These are phyloP conservation scores for Aspergillus steynii DNA, from an alignment of 495 filamentous ascomycete genomes.

Conservation along the genomic window DNA sequence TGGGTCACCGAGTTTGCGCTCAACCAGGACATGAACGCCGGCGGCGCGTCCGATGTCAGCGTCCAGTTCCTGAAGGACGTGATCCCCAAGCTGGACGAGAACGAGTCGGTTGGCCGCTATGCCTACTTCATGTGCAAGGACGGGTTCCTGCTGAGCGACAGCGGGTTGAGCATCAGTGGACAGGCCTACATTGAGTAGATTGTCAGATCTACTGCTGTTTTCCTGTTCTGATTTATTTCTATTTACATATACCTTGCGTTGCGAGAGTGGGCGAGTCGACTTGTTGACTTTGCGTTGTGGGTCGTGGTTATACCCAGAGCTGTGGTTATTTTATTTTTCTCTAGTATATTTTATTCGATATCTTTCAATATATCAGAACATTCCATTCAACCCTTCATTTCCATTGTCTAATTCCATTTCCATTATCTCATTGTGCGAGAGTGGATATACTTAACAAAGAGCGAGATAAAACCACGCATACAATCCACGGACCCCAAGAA, in stretches of 20 bases:
- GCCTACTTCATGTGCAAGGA: constrained; percentile 72
- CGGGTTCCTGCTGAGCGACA: constrained; percentile 32
- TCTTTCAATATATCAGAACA: no score
- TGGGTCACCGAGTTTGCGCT: constrained; percentile 81
- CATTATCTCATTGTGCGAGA: background rate
- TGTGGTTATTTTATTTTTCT: constrained; percentile 7
- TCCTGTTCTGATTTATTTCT: background rate
- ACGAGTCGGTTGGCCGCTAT: constrained; percentile 69
- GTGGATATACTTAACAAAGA: constrained; percentile 1
- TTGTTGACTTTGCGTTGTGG: background rate
- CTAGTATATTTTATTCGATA: constrained; percentile 2
- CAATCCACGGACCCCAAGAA: background rate
- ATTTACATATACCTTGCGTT: background rate
- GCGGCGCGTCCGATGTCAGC: constrained; percentile 42
- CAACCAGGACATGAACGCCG: constrained; percentile 40
- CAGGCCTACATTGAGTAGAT: constrained; percentile 13
- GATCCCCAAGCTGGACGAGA: constrained; percentile 64
- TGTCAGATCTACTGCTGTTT: background rate
- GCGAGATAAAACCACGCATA: constrained; percentile 1
- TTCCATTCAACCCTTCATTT: background rate
- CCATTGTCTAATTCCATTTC: background rate
- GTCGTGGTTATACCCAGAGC: background rate
- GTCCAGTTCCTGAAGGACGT: constrained; percentile 56
- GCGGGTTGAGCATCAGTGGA: constrained; percentile 10
- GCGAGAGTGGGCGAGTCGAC: background rate